Evolutionary conservation across 768 basidiomycete genomes (phyloP).

Genomic region (Suillus spraguei): DNA sequence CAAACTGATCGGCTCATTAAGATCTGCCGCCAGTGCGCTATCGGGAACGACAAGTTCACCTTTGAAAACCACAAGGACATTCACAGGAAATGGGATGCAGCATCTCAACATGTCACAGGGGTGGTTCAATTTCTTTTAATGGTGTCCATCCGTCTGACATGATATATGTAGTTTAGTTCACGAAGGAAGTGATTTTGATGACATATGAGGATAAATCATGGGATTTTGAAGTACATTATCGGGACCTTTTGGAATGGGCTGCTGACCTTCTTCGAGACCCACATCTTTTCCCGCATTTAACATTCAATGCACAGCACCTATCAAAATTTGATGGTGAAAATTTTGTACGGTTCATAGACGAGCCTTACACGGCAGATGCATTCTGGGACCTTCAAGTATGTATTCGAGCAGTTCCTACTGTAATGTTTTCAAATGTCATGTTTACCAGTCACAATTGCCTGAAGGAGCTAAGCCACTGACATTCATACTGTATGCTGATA

Average conservation of each 20-base stretch:
- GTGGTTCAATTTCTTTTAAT: constrained; percentile 12
- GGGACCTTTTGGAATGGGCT: constrained; percentile 32
- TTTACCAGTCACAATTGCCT: background rate
- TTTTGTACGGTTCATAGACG: constrained; percentile 34
- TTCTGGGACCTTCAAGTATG: constrained; percentile 42
- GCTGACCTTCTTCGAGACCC: constrained; percentile 31
- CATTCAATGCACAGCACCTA: constrained; percentile 34
- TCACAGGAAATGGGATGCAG: constrained; percentile 23
- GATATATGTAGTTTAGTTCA: constrained; percentile 17
- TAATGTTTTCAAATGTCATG: background rate
- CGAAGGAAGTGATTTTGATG: constrained; percentile 15
- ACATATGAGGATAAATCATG: constrained; percentile 17
- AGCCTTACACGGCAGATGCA: constrained; percentile 41
- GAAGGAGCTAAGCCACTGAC: constrained; percentile 27
- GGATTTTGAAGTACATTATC: constrained; percentile 23
- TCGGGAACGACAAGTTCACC: constrained; percentile 17
- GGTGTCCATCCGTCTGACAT: background rate
- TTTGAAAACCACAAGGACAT: constrained; percentile 25
- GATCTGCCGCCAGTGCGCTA: constrained; percentile 15
- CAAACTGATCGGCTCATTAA: constrained; percentile 23
- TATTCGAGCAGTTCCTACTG: background rate
- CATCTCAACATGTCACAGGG: constrained; percentile 9
- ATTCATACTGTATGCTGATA: constrained; percentile 44
- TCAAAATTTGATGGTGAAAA: constrained; percentile 30
- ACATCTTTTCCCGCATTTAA: constrained; percentile 22